A percentile compares a stretch with the other conserved stretches of the same genome.
Evolutionary conservation across 73 alveolate species (phyloP).

Genomic region (Paramecium caudatum): DNA sequence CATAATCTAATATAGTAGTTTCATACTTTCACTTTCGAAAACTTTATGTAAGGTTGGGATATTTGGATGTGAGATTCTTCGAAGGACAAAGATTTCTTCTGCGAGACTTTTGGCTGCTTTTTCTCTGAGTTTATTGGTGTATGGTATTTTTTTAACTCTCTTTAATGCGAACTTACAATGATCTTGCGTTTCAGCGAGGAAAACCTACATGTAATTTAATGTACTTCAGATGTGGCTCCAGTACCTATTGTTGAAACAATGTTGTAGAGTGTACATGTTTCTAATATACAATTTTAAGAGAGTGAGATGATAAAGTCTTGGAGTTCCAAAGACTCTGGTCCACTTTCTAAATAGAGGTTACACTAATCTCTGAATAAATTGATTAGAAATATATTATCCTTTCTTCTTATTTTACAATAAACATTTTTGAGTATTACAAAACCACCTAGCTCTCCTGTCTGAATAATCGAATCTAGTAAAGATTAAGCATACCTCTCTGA

Average conservation of each 20-base stretch:
- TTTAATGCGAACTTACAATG: slow-evolving; percentile 5
- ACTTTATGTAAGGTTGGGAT: slow-evolving; percentile 86
- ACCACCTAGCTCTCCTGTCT: slow-evolving; percentile 35
- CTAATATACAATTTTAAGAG: too few species aligned
- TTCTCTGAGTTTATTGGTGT: slow-evolving; percentile 12
- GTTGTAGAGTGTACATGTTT: too few species aligned
- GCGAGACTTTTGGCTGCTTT: slow-evolving; percentile 75
- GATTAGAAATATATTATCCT: not conserved
- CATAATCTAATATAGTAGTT: slow-evolving; percentile 69
- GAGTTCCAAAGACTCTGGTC: too few species aligned
- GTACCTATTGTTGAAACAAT: not conserved
- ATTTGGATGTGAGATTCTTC: slow-evolving; percentile 91
- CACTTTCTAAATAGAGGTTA: too few species aligned
- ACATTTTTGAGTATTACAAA: slow-evolving; percentile 33
- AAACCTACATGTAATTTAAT: not conserved
- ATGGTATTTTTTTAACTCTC: not conserved
- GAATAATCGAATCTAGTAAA: not conserved
- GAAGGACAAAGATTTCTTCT: slow-evolving; percentile 91
- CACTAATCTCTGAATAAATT: not conserved
- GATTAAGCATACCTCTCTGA: slow-evolving; percentile 30
- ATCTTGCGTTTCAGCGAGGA: not conserved
- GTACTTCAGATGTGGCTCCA: slow-evolving; percentile 8
- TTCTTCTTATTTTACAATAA: not conserved
- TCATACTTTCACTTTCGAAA: slow-evolving; percentile 85
- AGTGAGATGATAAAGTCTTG: too few species aligned